A percentile compares a stretch with the other conserved stretches of the same genome.
These are phyloP conservation scores for Podaxis sp. DNA, from an alignment of 768 basidiomycete species.

Conservation along the genomic window DNA sequence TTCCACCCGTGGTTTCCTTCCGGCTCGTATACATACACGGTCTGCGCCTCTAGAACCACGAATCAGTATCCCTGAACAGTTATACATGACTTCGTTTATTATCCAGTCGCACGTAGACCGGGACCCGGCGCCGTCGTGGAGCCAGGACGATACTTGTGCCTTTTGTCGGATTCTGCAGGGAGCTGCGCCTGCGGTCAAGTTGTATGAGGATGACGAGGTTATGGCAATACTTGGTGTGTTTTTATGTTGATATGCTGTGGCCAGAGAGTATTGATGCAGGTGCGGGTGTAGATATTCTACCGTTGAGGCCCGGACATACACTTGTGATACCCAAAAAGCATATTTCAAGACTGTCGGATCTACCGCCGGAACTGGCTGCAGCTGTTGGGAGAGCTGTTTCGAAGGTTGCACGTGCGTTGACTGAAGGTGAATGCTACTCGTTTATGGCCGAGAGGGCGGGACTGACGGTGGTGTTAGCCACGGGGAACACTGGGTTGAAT, in stretches of 20 bases:
- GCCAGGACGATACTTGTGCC: slow-evolving; percentile 44
- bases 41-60: neutral
- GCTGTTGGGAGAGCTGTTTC: slow-evolving; percentile 59
- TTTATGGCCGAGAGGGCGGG: neutral
- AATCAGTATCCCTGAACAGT: neutral
- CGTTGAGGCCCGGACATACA: slow-evolving; percentile 63
- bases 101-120: slow-evolving; percentile 60
- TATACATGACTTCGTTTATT: slow-evolving; percentile 71
- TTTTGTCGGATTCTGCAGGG: slow-evolving; percentile 66
- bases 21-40: neutral
- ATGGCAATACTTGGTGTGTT: slow-evolving; percentile 61
- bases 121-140: slow-evolving; percentile 46
- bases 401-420: slow-evolving; percentile 60
- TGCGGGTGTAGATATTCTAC: slow-evolving; percentile 54
- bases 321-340: slow-evolving; percentile 72
- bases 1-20: neutral
- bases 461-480: slow-evolving; percentile 32
- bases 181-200: slow-evolving; percentile 42
- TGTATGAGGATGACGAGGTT: slow-evolving; percentile 63
- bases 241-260: neutral
- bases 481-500: slow-evolving; percentile 67
- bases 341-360: slow-evolving; percentile 59
- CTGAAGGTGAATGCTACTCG: slow-evolving; percentile 44
- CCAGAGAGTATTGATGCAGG: neutral
- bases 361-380: slow-evolving; percentile 57